phyloP scores from a whole-genome alignment of 108 stramenopile genomes.

The Conticribra guillardii region DNA sequence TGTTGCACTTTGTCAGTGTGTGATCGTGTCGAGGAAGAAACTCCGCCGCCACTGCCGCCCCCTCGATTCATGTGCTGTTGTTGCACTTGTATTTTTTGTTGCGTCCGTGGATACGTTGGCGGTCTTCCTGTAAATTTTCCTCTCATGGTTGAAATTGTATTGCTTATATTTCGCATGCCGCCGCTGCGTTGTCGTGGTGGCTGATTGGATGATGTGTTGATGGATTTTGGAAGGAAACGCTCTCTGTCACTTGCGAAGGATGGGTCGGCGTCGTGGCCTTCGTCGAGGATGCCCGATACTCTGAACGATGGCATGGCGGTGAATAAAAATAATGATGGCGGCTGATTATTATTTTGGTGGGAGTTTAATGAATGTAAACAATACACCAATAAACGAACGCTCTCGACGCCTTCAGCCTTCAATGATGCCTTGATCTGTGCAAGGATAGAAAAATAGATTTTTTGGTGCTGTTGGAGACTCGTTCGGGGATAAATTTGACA shows the following conservation, averaged over 20 bases:
- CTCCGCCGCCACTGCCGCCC: no score
- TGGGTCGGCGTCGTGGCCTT: constrained; percentile 16
- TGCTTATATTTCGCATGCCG: background rate
- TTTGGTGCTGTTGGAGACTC: no score
- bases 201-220: background rate
- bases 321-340: background rate
- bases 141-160: background rate
- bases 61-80: background rate
- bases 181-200: background rate
- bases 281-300: constrained; percentile 14
- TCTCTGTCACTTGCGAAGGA: background rate
- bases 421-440: no score
- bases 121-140: background rate
- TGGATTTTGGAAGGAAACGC: background rate
- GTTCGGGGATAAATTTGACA: no score
- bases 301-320: background rate
- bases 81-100: background rate
- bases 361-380: background rate
- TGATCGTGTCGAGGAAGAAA: no score
- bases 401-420: no score
- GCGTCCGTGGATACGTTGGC: background rate
- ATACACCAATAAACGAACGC: no score
- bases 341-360: background rate
- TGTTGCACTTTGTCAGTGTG: no score
- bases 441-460: no score